Evolutionary conservation across 495 filamentous ascomycete species (phyloP).

Genomic region (Annulohypoxylon nitens): DNA sequence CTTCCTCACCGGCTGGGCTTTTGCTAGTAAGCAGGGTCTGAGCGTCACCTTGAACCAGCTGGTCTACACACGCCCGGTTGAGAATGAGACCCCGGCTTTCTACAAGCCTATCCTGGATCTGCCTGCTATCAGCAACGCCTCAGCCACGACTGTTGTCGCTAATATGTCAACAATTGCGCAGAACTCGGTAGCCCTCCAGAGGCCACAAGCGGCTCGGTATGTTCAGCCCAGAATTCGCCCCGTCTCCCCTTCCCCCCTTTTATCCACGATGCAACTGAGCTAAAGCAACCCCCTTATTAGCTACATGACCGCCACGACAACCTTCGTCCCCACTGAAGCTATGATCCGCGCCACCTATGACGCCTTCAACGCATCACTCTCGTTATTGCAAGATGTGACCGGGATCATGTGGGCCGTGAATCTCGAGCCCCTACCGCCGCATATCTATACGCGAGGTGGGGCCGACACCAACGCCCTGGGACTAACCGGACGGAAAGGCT

Average conservation of each 20-base stretch:
- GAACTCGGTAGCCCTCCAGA: background rate
- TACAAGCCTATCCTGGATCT: background rate
- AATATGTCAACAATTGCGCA: conserved; percentile 15
- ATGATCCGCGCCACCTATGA: conserved; percentile 33
- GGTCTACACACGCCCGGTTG: conserved; percentile 30
- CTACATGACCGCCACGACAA: conserved; percentile 13
- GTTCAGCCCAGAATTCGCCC: background rate
- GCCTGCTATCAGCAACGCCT: background rate
- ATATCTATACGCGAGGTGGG: conserved; percentile 55
- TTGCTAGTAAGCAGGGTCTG: conserved; percentile 1
- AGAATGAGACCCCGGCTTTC: conserved; percentile 10
- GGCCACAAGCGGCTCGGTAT: conserved; percentile 10
- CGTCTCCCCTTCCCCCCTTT: background rate
- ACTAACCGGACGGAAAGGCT: conserved; percentile 51
- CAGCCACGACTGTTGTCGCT: background rate
- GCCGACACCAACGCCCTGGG: conserved; percentile 62
- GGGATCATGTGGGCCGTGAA: conserved; percentile 42
- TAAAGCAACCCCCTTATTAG: conserved; percentile 16
- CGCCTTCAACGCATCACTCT: conserved; percentile 34
- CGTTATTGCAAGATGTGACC: background rate
- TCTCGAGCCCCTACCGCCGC: conserved; percentile 59
- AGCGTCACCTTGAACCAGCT: conserved; percentile 24
- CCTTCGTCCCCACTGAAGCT: conserved; percentile 15
- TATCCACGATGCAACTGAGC: background rate
- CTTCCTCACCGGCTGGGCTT: conserved; percentile 13